Base-by-base conservation (phyloP, 805 yeast genomes). In the Ogataea ganodermae region DNA sequence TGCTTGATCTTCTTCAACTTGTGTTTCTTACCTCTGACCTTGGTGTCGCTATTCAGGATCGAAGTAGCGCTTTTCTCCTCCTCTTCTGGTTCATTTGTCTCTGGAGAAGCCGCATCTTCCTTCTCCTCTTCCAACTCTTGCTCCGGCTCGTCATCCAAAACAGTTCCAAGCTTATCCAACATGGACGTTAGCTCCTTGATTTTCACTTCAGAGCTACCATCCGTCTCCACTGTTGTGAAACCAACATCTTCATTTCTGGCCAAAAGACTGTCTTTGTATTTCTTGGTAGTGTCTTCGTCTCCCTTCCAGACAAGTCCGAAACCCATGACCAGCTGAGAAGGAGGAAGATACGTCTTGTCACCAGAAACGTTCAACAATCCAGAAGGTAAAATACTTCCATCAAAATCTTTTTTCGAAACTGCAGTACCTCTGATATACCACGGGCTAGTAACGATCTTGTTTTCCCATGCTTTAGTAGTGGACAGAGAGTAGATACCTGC, bases 281-380 rank as follows among this genome's bases (percentile, higher is more conserved):
- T 69, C 6, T 51, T 57, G 13, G 71, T 63, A 2, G 81, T 72
- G 2, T 75, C 74, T 26, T 78, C 84, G 42, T 78, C 81, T 49
- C 85, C 85, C 1, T 81, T 72, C 86, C 95, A 89, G 48, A 88
- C 59, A 44, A 94, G 75, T 0, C 87, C 97, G 56, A 91, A 74
- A 0, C 99, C 99, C 94, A 94, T 86, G 1, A 83, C 89, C 58
- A 91, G 65, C 56, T 84, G 95, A n/a, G 84, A 76, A 3, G 97
- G 83, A 0, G 91, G 89, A 55, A 91, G 69, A 53, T 71, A 78
- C 16, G 74, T 76, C 59, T 81, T 83, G 22, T 76, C 79, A 40
- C 74, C 74, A 36, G 78, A 72, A 43, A 78, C 71, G 43, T 75
- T 75, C 51, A 91, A 76, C 40, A 73, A 67, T 3, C 92, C 94